Base-by-base conservation (phyloP, 495 filamentous ascomycete species). In the Neurospora discreta region DNA sequence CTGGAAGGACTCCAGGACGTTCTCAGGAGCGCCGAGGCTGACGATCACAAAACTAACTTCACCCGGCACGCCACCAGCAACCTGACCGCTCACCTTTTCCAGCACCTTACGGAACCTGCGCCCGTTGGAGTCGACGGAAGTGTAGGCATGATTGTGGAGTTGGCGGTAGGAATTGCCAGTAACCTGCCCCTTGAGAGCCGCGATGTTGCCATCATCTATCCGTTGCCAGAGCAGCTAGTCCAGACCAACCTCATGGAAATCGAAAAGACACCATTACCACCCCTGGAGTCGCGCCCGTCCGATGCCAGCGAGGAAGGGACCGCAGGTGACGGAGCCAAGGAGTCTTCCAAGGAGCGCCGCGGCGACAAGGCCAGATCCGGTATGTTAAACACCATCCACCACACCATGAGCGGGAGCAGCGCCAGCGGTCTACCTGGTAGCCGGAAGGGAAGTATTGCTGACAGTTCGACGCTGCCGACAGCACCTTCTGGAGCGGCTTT, bases 111-210 rank as follows among this genome's bases (percentile, higher is more conserved):
- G 67, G 92, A 97, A 18, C 90, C 92, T 0, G 84, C 90, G 4
- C 92, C 92, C 0, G 81, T 89, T 10, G 95, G 93, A 4, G 84
- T 98, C 60, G 91, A 95, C 69, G 87, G 87, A 11, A 92, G 92
- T 69, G 90, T 93, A 26, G 87, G 89, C 72, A 96, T 94, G 91
- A 97, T 99, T 78, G 88, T 98, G 41, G 94, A 98, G 81, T 87
- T 98, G 58, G 93, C 95, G 8, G 86, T 98, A 38, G 91, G 89
- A 69, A 94, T 99, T 73, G 89, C 92, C 3, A 87, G 88, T 74
- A 95, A 98, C 79, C 83, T 98, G 68, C 95, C 96, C 0, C 81
- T 97, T 13, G 95, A 99, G 81, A 94, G 92, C 74, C 89, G 95
- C 74, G 96, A 98, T 75, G 91, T 99, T 18, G 89, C 88, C 68